A percentile compares a stretch with the other conserved stretches of the same genome.
Evolutionary conservation across 2,329 filamentous ascomycete species (phyloP).

Genomic region (Colletotrichum falcatum): DNA sequence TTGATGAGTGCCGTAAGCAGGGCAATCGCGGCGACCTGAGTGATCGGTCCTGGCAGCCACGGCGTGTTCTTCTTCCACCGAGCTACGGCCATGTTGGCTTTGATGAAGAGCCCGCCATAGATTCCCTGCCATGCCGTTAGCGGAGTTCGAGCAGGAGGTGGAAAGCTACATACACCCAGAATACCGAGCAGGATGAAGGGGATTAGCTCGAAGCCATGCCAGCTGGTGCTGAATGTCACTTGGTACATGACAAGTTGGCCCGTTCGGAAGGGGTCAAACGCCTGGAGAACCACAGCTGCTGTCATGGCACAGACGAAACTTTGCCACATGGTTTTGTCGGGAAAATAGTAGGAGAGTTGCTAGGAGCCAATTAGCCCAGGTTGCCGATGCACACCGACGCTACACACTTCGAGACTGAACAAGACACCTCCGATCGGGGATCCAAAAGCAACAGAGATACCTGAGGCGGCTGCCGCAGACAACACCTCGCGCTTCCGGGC

Average conservation of each 20-base stretch:
- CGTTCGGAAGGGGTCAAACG: slow-evolving; percentile 92
- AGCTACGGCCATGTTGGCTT: slow-evolving; percentile 88
- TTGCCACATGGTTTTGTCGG: slow-evolving; percentile 99
- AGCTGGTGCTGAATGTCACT: slow-evolving; percentile 89
- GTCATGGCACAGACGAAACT: slow-evolving; percentile 99
- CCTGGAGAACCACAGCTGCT: slow-evolving; percentile 93
- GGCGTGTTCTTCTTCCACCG: slow-evolving; percentile 78
- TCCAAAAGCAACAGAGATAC: slow-evolving; percentile 94
- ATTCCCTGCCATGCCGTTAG: slow-evolving; percentile 68
- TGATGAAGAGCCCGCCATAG: slow-evolving; percentile 95
- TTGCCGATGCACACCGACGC: neutral
- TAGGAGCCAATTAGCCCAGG: slow-evolving; percentile 49
- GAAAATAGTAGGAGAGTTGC: slow-evolving; percentile 97
- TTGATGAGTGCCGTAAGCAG: slow-evolving; percentile 89
- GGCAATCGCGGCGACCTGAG: slow-evolving; percentile 84
- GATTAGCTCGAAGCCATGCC: slow-evolving; percentile 94
- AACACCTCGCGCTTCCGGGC: slow-evolving; percentile 93
- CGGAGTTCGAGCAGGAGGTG: neutral
- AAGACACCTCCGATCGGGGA: slow-evolving; percentile 94
- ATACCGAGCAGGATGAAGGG: slow-evolving; percentile 90
- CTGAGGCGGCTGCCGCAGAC: slow-evolving; percentile 90
- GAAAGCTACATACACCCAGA: slow-evolving; percentile 66
- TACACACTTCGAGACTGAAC: slow-evolving; percentile 86
- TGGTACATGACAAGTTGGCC: slow-evolving; percentile 97
- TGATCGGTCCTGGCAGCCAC: slow-evolving; percentile 78